A percentile compares a stretch with the other conserved stretches of the same genome.
phyloP scores from a whole-genome alignment of 441 rosid genomes.

The Rhodomyrtus psidioides region DNA sequence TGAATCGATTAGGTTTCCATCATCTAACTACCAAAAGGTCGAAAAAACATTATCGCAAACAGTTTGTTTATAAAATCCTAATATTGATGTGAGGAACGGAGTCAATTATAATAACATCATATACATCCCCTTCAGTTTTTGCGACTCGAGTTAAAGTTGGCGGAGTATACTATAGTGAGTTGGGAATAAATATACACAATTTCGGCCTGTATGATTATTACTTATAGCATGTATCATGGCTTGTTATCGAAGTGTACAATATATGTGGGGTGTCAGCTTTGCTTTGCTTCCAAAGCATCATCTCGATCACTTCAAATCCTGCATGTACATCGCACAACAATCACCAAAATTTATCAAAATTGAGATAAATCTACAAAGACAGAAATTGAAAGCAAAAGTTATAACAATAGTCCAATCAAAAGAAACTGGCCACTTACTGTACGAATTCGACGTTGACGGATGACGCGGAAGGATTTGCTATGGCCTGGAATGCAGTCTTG shows the following conservation, averaged over 20 bases:
- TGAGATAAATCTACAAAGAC: background rate
- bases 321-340: background rate
- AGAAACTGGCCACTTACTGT: background rate
- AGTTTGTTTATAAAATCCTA: no score
- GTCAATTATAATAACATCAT: background rate
- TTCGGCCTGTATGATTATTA: background rate
- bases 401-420: background rate
- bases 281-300: background rate
- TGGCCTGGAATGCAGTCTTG: background rate
- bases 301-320: background rate
- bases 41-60: no score
- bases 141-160: background rate
- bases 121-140: background rate
- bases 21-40: no score
- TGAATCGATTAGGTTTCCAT: no score
- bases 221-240: background rate
- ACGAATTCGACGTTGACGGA: background rate
- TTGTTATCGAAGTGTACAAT: background rate
- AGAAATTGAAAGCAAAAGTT: background rate
- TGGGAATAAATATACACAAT: background rate
- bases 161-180: background rate
- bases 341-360: background rate
- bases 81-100: background rate
- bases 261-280: background rate
- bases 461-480: background rate